Base-by-base conservation (phyloP, 2,329 filamentous ascomycete species). In the Xylaria sp. region DNA sequence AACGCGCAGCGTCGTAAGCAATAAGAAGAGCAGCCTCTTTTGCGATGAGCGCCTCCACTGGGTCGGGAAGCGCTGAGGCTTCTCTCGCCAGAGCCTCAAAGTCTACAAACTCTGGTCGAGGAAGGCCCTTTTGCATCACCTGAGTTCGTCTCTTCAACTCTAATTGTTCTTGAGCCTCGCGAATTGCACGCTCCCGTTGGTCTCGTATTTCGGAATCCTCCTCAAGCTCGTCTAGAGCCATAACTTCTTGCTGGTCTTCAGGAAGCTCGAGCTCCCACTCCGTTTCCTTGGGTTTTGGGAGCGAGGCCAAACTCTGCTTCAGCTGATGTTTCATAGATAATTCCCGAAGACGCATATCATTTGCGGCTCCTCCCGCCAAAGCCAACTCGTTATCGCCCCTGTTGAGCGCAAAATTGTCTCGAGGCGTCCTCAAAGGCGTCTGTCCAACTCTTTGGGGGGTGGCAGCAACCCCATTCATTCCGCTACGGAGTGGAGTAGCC, bases 251-350 rank as follows among this genome's bases (percentile, higher is more conserved):
- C 69, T 91, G 85, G 70, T 97, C 94, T 45, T 96, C 93, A 0
- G 95, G 95, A 38, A 97, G 82, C 77, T 97, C 95, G 51, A 98
- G 88, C 72, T 98, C 96, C 91, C 93, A 98, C 71, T 97, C 94
- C 0, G 89, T 91, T 75, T 97, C 93, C 76, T 97, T 97, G 0
- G 96, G 96, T 75, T 92, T 96, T 0, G 96, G 96, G 17, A 99
- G 84, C 25, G 92, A 89, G 4, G 93, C 87, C n/a, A 99, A 86
- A 47, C 91, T 87, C 57, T 87, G 85, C 66, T 88, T 88, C 6
- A 99, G 82, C 69, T 90, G 88, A 67, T 88, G 86, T 49, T 90
- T 90, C 71, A 90, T 79, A 5, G 90, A 88, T 66, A 90, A 83
- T 68, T 97, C 90, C 25, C 88, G 88, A 73, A 92, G 81, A 73